Conservation (phyloP, 2,329 filamentous ascomycete species). For the Immersiporthe knoxdaviesiana region DNA sequence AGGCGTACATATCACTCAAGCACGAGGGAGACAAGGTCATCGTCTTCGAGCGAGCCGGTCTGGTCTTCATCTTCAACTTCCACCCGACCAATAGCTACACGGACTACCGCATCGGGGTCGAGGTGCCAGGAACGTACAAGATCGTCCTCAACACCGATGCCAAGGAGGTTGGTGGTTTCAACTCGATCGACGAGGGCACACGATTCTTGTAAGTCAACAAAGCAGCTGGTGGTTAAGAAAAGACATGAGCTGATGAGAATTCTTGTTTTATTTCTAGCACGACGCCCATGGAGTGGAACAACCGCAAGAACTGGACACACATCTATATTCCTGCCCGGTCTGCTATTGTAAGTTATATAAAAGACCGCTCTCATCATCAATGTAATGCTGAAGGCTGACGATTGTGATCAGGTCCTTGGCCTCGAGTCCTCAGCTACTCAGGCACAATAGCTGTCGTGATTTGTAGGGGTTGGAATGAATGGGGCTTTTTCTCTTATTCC, state of each 20-base stretch:
- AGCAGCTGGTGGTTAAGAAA: background rate
- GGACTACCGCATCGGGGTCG: constrained; percentile 90
- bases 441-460: constrained; percentile 5
- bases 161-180: constrained; percentile 77
- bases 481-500: background rate
- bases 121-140: constrained; percentile 81
- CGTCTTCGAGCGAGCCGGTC: constrained; percentile 88
- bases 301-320: constrained; percentile 85
- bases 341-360: constrained; percentile 67
- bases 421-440: constrained; percentile 47
- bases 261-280: constrained; percentile 50
- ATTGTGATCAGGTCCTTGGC: constrained; percentile 53
- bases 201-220: constrained; percentile 66
- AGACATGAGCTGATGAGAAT: background rate
- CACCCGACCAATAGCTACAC: constrained; percentile 81
- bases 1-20: constrained; percentile 93
- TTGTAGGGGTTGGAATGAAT: background rate
- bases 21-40: constrained; percentile 93
- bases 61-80: constrained; percentile 97
- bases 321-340: constrained; percentile 86
- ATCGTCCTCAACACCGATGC: constrained; percentile 84
- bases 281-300: constrained; percentile 87
- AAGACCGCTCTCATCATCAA: background rate
- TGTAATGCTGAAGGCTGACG: constrained; percentile 29
- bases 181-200: constrained; percentile 76